Percentiles rank a stretch among this genome's conserved stretches.
phyloP scores from a whole-genome alignment of 2,329 filamentous ascomycete genomes.

The Corynespora cassiicola region DNA sequence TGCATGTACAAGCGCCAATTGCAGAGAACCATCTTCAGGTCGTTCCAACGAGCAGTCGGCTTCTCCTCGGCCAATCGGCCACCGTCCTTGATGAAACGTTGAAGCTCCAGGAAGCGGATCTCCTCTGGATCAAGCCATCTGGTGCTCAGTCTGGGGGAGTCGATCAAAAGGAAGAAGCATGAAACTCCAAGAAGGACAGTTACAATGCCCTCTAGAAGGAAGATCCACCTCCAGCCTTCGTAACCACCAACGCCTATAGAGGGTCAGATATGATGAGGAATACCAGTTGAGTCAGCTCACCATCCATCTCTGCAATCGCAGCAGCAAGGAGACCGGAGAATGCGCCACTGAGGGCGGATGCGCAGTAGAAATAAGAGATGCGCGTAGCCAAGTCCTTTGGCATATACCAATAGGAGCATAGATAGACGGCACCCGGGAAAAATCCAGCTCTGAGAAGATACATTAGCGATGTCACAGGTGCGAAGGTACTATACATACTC shows the following conservation, averaged over 20 bases:
- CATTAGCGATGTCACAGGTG: constrained; percentile 9
- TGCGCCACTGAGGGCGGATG: constrained; percentile 45
- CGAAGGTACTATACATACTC: constrained; percentile 20
- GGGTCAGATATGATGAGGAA: too few species aligned
- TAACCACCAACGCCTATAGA: constrained; percentile 47
- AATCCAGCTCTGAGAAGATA: constrained; percentile 28
- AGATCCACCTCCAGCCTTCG: constrained; percentile 53
- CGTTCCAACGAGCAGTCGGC: constrained; percentile 25
- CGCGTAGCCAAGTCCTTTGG: constrained; percentile 40
- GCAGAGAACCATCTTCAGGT: constrained; percentile 29
- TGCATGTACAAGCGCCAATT: constrained; percentile 40
- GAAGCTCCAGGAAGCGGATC: constrained; percentile 29
- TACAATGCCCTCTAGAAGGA: constrained; percentile 49
- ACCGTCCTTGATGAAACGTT: constrained; percentile 30
- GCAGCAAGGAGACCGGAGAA: constrained; percentile 52
- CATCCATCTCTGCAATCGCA: constrained; percentile 46
- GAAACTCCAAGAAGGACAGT: constrained; percentile 33
- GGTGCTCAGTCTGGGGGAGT: constrained; percentile 23
- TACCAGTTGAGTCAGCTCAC: too few species aligned
- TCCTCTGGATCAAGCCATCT: constrained; percentile 30
- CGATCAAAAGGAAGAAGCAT: constrained; percentile 35
- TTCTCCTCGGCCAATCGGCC: constrained; percentile 22
- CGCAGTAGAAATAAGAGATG: constrained; percentile 46
- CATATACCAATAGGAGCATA: constrained; percentile 44
- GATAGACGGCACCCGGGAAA: constrained; percentile 44